Base-by-base conservation (phyloP, 495 filamentous ascomycete genomes). In the Xylaria cubensis region DNA sequence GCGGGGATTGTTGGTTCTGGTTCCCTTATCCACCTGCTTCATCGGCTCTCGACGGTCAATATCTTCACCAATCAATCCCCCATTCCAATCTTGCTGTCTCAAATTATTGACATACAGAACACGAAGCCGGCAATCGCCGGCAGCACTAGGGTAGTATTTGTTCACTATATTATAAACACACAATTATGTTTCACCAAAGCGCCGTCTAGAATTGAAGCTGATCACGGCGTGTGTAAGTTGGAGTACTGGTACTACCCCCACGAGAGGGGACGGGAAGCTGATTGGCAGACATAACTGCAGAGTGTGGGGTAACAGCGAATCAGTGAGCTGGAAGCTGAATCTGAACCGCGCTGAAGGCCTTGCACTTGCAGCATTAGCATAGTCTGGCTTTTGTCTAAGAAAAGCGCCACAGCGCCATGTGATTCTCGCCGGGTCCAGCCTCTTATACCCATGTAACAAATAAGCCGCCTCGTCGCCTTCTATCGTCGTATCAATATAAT, bases 171-270 rank as follows among this genome's bases (percentile, higher is more conserved):
- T 32, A 58, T 58, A 15, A 58, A 34, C 12, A 34, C 34, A 58
- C 53, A 29, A 58, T 7, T 61, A 39, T 61, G 58, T 61, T 61
- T 36, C 19, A 36, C 19, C 58, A 41, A 39, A n/a, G 17, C 58
- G 39, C 6, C 10, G 12, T 3, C 15, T 3, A 6, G 58, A 19
- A n/a, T n/a, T n/a, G n/a, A 39, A 61, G 32, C 9, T 39, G 19
- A 15, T 39, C 8, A 39, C 32, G 58, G 39, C 36, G 19, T 32
- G 15, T n/a, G 29, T n/a, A 34, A 29, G 56, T 34, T 61, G 32
- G 58, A 36, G 55, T 59, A 59, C 9, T 59, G 29, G 29, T 59
- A 59, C 58, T 61, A 61, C 58, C 58, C 58, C 58, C 34, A 61
- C 32, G 32, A 61, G 58, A 39, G 10, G 29, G 29, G 58, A 61